phyloP scores from a whole-genome alignment of 805 yeast genomes.

The Sporopachydermia lactativora region DNA sequence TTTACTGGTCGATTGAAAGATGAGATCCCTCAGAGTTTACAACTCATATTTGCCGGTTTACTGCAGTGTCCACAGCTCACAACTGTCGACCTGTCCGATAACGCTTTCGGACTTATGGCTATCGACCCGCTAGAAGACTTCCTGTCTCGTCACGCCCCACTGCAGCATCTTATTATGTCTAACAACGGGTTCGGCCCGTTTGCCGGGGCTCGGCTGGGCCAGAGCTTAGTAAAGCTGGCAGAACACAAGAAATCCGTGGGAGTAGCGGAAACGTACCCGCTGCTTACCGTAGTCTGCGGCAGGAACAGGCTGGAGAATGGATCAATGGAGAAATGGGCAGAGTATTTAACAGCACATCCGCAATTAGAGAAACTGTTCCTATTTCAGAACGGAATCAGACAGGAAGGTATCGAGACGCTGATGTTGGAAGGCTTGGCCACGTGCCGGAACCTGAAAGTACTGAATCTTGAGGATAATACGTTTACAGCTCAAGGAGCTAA shows the following conservation, averaged over 20 bases:
- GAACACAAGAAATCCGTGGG: conserved; percentile 38
- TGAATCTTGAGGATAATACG: conserved; percentile 94
- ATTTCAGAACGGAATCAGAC: conserved; percentile 96
- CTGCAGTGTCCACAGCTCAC: conserved; percentile 52
- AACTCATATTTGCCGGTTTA: conserved; percentile 57
- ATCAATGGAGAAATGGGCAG: conserved; percentile 69
- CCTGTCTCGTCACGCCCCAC: conserved; percentile 57
- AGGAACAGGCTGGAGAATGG: conserved; percentile 96
- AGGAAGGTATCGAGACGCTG: conserved; percentile 71
- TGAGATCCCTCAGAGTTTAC: conserved; percentile 81
- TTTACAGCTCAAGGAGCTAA: conserved; percentile 57
- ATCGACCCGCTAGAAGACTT: conserved; percentile 79
- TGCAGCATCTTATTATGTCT: conserved; percentile 77
- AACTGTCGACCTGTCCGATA: conserved; percentile 77
- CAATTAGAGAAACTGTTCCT: conserved; percentile 60
- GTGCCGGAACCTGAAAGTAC: conserved; percentile 43
- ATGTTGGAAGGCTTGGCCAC: conserved; percentile 55
- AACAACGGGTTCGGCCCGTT: conserved; percentile 98
- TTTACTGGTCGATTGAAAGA: conserved; percentile 91
- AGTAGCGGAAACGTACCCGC: conserved; percentile 26
- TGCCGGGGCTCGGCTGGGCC: conserved; percentile 91
- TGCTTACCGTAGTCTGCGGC: conserved; percentile 89
- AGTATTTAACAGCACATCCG: conserved; percentile 72
- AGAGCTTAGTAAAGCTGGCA: conserved; percentile 62
- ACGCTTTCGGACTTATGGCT: conserved; percentile 94